phyloP scores from a whole-genome alignment of 2,329 filamentous ascomycete species.

The Phaeoacremonium minimum region DNA sequence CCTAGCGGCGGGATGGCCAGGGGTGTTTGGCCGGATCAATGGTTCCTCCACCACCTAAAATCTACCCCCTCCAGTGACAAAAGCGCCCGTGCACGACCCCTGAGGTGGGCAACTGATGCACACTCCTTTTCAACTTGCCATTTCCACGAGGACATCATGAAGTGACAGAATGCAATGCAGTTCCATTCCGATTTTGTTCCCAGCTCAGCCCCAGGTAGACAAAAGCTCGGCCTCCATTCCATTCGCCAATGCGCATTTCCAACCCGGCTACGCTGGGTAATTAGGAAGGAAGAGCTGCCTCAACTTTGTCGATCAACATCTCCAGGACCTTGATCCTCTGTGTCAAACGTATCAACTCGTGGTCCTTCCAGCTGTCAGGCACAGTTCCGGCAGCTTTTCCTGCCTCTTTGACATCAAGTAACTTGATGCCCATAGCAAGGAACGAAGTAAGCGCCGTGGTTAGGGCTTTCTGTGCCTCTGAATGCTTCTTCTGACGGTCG shows the following conservation, averaged over 20 bases:
- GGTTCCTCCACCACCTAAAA: no score
- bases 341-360: not conserved
- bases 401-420: not conserved
- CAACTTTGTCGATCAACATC: no score
- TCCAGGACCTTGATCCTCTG: not conserved
- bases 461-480: not conserved
- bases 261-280: no score
- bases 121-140: not conserved
- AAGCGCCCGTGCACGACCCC: no score
- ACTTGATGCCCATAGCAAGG: not conserved
- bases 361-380: not conserved
- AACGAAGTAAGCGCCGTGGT: not conserved
- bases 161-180: not conserved
- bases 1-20: no score
- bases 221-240: not conserved
- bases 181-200: not conserved
- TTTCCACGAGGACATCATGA: not conserved
- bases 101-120: no score
- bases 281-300: no score
- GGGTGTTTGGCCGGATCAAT: no score
- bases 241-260: not conserved
- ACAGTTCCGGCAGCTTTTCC: not conserved
- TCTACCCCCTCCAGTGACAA: no score
- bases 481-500: not conserved
- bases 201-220: not conserved